phyloP scores from a whole-genome alignment of 768 basidiomycete genomes.

The Vararia minispora region DNA sequence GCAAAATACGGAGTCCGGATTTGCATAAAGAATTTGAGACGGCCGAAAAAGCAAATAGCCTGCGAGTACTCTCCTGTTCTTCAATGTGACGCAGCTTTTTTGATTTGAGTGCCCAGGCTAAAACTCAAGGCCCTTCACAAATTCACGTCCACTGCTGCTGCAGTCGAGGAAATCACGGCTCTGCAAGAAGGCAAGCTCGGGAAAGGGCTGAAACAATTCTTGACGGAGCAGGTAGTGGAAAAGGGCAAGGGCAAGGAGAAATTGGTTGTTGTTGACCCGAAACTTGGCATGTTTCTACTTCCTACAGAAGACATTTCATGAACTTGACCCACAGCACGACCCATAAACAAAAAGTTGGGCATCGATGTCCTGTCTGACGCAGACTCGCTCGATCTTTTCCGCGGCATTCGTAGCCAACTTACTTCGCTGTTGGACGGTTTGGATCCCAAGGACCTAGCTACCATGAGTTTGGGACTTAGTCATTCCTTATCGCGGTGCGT shows the following conservation, averaged over 20 bases:
- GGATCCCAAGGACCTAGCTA: conserved; percentile 88
- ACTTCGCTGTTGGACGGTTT: conserved; percentile 79
- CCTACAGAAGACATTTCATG: neutral
- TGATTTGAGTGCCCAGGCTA: conserved; percentile 37
- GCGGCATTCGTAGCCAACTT: conserved; percentile 89
- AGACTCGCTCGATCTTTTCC: conserved; percentile 71
- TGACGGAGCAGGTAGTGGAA: conserved; percentile 73
- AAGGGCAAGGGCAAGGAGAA: conserved; percentile 88
- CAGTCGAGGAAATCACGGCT: conserved; percentile 93
- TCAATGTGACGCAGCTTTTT: conserved; percentile 3
- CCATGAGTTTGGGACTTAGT: conserved; percentile 95
- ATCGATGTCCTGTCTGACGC: conserved; percentile 72
- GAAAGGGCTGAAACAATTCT: conserved; percentile 87
- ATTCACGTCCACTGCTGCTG: conserved; percentile 91
- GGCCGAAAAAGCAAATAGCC: conserved; percentile 82
- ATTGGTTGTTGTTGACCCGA: conserved; percentile 79
- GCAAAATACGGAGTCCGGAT: conserved; percentile 78
- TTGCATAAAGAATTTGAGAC: conserved; percentile 89
- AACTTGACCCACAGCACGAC: conserved; percentile 16
- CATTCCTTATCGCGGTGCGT: conserved; percentile 89
- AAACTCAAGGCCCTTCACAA: conserved; percentile 94
- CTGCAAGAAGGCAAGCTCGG: conserved; percentile 89
- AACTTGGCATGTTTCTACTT: conserved; percentile 54
- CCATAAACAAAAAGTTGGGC: conserved; percentile 89
- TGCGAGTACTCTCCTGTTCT: conserved; percentile 44